These are phyloP conservation scores for Elaeagnus macrophylla DNA, from an alignment of 306 rosid species.

Conservation along the genomic window DNA sequence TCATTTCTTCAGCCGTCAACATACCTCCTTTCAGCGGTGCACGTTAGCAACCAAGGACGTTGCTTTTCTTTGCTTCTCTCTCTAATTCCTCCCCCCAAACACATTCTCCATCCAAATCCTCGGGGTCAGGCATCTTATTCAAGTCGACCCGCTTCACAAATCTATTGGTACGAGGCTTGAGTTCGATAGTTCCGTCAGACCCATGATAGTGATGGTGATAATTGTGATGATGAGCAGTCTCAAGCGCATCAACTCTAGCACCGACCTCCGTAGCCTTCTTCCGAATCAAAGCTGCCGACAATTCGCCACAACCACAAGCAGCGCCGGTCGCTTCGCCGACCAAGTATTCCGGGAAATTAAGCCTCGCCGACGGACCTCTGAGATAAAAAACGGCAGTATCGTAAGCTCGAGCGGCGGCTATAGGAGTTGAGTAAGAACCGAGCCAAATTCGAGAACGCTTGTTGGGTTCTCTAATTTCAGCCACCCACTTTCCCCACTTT, in stretches of 20 bases:
- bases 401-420: conserved; percentile 95
- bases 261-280: conserved; percentile 94
- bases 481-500: conserved; percentile 99
- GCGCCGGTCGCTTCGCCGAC: conserved; percentile 25
- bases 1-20: conserved; percentile 60
- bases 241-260: conserved; percentile 76
- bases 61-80: background rate
- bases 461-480: conserved; percentile 94
- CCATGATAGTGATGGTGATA: conserved; percentile 20
- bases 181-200: conserved; percentile 15
- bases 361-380: conserved; percentile 84
- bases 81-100: conserved; percentile 42
- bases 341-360: conserved; percentile 70
- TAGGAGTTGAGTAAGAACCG: conserved; percentile 85
- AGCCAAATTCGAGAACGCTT: conserved; percentile 97
- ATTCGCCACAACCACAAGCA: conserved; percentile 26
- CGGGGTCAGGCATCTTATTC: conserved; percentile 87
- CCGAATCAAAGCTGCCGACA: conserved; percentile 83
- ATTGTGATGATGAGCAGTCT: conserved; percentile 36
- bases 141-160: conserved; percentile 60
- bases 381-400: conserved; percentile 89
- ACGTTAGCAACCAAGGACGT: conserved; percentile 25
- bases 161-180: conserved; percentile 21
- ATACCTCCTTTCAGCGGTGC: conserved; percentile 25
- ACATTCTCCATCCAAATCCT: conserved; percentile 50